These are phyloP conservation scores for Fremontodendron californicum DNA, from an alignment of 345 rosid genomes.

Conservation along the genomic window DNA sequence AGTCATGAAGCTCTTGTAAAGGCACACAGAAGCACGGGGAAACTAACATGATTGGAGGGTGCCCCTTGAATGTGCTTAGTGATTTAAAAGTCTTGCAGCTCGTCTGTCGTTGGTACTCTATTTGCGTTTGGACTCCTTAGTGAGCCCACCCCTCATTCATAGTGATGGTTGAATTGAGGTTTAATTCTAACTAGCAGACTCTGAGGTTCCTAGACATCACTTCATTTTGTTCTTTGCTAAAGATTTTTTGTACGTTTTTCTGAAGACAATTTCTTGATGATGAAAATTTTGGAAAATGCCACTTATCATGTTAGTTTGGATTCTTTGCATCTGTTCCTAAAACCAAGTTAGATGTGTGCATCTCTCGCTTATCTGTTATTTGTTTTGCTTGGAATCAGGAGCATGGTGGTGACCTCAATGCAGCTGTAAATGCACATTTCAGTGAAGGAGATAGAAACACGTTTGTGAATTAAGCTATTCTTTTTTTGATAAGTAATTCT, in stretches of 20 bases:
- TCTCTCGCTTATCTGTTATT: constrained; percentile 17
- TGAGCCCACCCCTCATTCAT: not conserved
- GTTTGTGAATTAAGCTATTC: constrained; percentile 30
- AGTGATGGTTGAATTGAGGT: not conserved
- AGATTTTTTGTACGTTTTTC: not conserved
- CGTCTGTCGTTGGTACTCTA: not conserved
- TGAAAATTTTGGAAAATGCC: not conserved
- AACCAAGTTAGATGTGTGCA: not conserved
- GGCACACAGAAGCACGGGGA: not conserved
- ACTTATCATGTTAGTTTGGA: not conserved
- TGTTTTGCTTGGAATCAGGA: constrained; percentile 47
- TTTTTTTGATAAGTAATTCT: not conserved
- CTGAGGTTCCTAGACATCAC: not conserved
- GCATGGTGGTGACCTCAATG: constrained; percentile 86
- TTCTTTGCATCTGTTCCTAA: constrained; percentile 1
- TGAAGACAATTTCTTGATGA: not conserved
- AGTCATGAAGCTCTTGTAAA: not conserved
- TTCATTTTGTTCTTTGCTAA: not conserved
- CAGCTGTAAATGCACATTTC: constrained; percentile 90
- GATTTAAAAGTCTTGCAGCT: not conserved
- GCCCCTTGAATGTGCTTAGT: not conserved
- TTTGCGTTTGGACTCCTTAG: not conserved
- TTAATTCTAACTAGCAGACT: not conserved
- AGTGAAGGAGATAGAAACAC: constrained; percentile 69
- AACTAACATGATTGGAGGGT: no score